Percentiles rank a stretch among this genome's conserved stretches.
Evolutionary conservation across 2,329 filamentous ascomycete species (phyloP).

Genomic region (Penicillium capsulatum): DNA sequence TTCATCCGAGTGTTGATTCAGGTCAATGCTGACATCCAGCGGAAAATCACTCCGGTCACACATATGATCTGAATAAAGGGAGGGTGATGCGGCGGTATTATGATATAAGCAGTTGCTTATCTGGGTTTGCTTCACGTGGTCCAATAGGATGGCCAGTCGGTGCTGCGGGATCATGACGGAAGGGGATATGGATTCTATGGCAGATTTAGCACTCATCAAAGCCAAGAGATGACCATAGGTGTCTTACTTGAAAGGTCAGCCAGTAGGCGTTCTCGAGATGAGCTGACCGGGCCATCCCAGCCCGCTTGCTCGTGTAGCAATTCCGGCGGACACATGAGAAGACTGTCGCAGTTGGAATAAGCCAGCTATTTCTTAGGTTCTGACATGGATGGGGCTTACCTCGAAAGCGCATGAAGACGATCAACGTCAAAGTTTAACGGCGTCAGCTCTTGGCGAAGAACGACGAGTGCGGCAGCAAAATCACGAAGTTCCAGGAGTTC

Average conservation of each 20-base stretch:
- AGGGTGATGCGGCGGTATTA: constrained; percentile 72
- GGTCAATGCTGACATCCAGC: constrained; percentile 62
- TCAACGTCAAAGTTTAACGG: constrained; percentile 75
- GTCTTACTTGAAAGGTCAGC: constrained; percentile 75
- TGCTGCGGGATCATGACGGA: constrained; percentile 96
- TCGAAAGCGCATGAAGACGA: constrained; percentile 76
- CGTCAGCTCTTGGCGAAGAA: constrained; percentile 83
- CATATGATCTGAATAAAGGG: constrained; percentile 80
- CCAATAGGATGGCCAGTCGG: constrained; percentile 72
- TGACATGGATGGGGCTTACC: constrained; percentile 39
- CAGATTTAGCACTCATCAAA: constrained; percentile 23
- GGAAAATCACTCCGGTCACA: constrained; percentile 82
- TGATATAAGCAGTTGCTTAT: constrained; percentile 84
- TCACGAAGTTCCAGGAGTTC: constrained; percentile 79
- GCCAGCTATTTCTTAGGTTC: neutral
- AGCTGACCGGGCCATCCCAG: constrained; percentile 77
- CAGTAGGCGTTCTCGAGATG: constrained; percentile 69
- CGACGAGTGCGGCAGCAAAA: constrained; percentile 67
- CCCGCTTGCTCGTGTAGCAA: constrained; percentile 71
- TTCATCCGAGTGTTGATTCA: constrained; percentile 72
- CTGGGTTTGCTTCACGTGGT: constrained; percentile 79
- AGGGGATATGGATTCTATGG: constrained; percentile 78
- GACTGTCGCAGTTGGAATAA: constrained; percentile 44
- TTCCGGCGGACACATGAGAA: constrained; percentile 83
- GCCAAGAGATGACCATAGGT: too few relatives aligned